These are phyloP conservation scores for Pleurotus djamor DNA, from an alignment of 768 basidiomycete species.

Conservation along the genomic window DNA sequence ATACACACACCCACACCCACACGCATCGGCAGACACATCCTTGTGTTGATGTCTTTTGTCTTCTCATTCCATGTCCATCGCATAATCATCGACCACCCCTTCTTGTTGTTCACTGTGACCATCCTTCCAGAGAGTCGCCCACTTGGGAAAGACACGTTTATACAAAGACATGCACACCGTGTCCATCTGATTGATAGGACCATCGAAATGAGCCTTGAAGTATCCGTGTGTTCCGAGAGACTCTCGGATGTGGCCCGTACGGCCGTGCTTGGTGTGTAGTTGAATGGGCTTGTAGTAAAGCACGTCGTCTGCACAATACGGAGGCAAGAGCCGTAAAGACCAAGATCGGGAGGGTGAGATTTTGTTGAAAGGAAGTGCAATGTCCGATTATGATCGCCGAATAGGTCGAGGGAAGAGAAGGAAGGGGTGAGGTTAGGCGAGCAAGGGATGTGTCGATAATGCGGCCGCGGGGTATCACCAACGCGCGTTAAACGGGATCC, in stretches of 20 bases:
- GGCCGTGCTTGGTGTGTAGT: conserved; percentile 88
- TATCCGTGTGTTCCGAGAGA: conserved; percentile 97
- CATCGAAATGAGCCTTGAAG: conserved; percentile 95
- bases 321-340: conserved; percentile 1
- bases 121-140: conserved; percentile 57
- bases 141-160: conserved; percentile 92
- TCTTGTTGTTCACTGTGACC: conserved; percentile 6
- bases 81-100: conserved; percentile 14
- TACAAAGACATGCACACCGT: conserved; percentile 95
- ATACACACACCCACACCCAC: too few species aligned
- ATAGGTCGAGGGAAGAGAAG: neutral
- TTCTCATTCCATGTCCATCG: conserved; percentile 33
- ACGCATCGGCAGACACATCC: too few species aligned
- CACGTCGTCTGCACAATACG: conserved; percentile 61
- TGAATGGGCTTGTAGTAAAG: conserved; percentile 93
- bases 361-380: neutral
- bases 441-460: neutral
- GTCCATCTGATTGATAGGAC: conserved; percentile 94
- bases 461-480: neutral
- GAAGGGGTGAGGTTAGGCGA: too few species aligned
- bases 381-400: neutral
- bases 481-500: neutral
- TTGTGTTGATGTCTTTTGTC: too few species aligned
- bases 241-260: conserved; percentile 86
- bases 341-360: neutral